Percentiles rank a stretch among this genome's conserved stretches.
Conservation (phyloP, 441 rosid genomes). For the Rhodomyrtus psidioides region DNA sequence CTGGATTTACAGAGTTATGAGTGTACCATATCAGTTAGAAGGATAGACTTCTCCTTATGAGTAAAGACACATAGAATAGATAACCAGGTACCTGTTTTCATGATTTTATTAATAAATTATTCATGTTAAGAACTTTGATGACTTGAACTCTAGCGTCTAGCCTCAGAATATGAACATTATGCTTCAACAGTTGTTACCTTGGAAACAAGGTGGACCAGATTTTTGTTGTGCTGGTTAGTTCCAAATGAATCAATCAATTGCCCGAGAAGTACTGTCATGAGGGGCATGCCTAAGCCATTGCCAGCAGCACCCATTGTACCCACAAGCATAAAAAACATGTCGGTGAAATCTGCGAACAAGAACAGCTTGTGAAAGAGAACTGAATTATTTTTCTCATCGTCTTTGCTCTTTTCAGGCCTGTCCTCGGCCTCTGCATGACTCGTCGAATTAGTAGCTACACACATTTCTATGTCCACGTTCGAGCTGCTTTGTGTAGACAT, state of each 20-base stretch:
- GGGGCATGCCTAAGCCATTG: constrained; percentile 6
- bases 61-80: background rate
- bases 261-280: constrained; percentile 11
- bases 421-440: background rate
- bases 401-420: background rate
- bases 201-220: background rate
- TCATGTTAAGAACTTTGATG: background rate
- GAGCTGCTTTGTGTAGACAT: background rate
- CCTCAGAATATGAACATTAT: background rate
- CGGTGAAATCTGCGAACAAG: constrained; percentile 10
- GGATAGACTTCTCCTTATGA: background rate
- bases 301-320: constrained; percentile 8
- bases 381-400: background rate
- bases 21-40: background rate
- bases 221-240: background rate
- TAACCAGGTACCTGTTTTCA: background rate
- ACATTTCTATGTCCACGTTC: background rate
- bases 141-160: background rate
- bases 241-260: constrained; percentile 8
- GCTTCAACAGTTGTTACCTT: background rate
- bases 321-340: constrained; percentile 4
- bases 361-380: constrained; percentile 11
- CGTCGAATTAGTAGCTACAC: background rate
- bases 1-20: background rate
- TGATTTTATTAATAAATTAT: background rate